Percentiles rank a stretch among this genome's conserved stretches.
phyloP scores from a whole-genome alignment of 495 filamentous ascomycete genomes.

The Penicillium cinerascens region DNA sequence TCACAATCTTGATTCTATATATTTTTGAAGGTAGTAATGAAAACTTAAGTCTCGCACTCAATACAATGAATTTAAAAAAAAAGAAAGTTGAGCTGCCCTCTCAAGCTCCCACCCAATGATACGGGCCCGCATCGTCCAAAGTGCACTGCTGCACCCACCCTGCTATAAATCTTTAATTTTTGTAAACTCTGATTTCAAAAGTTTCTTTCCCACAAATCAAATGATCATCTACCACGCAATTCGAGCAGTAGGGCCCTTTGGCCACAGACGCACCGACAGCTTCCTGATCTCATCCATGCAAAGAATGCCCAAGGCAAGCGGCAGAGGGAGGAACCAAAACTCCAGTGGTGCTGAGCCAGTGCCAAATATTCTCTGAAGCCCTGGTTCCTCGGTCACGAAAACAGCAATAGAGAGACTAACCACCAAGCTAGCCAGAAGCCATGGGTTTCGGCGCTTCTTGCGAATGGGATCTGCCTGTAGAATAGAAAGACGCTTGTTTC shows the following conservation, averaged over 20 bases:
- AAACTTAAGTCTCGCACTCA: too few relatives aligned
- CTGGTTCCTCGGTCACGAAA: slow-evolving; percentile 60
- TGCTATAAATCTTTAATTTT: too few relatives aligned
- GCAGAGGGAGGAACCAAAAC: slow-evolving; percentile 63
- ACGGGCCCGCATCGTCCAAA: too few relatives aligned
- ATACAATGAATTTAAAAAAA: too few relatives aligned
- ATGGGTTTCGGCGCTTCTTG: slow-evolving; percentile 58
- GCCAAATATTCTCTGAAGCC: slow-evolving; percentile 49
- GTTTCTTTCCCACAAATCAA: too few relatives aligned
- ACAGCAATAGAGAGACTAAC: slow-evolving; percentile 61
- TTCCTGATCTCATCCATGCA: slow-evolving; percentile 27
- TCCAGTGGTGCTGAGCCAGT: slow-evolving; percentile 58
- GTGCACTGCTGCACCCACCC: too few relatives aligned
- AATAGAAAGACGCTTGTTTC: slow-evolving; percentile 61
- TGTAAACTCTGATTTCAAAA: too few relatives aligned
- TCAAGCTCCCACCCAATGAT: too few relatives aligned
- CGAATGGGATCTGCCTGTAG: slow-evolving; percentile 62
- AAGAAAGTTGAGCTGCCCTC: too few relatives aligned
- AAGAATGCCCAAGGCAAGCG: slow-evolving; percentile 59
- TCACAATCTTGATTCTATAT: too few relatives aligned
- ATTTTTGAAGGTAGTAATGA: too few relatives aligned
- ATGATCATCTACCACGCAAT: slow-evolving; percentile 27
- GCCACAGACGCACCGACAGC: slow-evolving; percentile 20
- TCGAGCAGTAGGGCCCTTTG: slow-evolving; percentile 10
- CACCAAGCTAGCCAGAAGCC: slow-evolving; percentile 60